Base-by-base conservation (phyloP, 768 basidiomycete species). In the Tricholoma flavovirens region DNA sequence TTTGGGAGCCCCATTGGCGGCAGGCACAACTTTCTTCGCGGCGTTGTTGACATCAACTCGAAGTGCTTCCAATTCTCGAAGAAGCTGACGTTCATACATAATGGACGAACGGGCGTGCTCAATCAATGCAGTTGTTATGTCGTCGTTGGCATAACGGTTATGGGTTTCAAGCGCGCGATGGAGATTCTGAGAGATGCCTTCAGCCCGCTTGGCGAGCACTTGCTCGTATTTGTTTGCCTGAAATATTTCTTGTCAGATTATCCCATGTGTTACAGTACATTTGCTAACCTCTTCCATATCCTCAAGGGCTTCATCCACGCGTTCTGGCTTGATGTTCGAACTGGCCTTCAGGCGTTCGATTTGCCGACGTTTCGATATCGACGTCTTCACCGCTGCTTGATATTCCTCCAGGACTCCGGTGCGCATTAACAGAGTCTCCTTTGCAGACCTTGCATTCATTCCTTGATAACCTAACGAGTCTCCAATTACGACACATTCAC, bases 391-490 rank as follows among this genome's bases (percentile, higher is more conserved):
- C 2, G 96, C 95, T 8, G 86, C 78, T 59, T 97, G 94, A 56
- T 95, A 92, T 69, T 98, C 97, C 66, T 98, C 96, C 58, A 98
- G 74, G 9, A 97, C 92, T 7, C 83, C 83, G 0, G 93, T 91
- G 9, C 97, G 86, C 76, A 94, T 92, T 53, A 85, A 81, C 8
- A 98, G 73, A 0, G 97, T 95, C 69, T 96, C 93, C 69, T 97
- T 98, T 1, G 97, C 97, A 17, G 95, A 92, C 45, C 89, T 82
- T n/a, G 97, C 93, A 65, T 99, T 98, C 74, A 95, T 79, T 17
- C 94, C 91, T 70, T 98, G 95, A 71, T 99, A 99, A 1, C 93
- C 93, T 52, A 98, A 75, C 0, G 93, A 88, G 71, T 99, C 97
- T n/a, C 94, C 95, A 24, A 99, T 73, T 42, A 98, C 87, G 26